These are phyloP conservation scores for Baorangia bicolor DNA, from an alignment of 768 basidiomycete genomes.

Conservation along the genomic window DNA sequence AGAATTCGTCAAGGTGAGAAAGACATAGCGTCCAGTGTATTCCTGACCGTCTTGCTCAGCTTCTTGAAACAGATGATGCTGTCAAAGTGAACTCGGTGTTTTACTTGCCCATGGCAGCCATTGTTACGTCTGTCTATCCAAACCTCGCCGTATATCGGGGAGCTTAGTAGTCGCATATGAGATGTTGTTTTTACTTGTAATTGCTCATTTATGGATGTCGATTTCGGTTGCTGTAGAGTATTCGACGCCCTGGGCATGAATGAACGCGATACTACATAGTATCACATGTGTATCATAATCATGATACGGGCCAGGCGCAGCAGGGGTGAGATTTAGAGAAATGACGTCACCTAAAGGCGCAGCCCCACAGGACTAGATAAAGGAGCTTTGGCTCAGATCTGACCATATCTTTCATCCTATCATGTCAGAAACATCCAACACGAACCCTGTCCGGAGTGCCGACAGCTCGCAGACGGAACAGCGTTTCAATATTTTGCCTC, in stretches of 20 bases:
- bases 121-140: constrained; percentile 2
- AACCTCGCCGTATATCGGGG: not conserved
- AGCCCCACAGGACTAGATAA: constrained; percentile 2
- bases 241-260: not conserved
- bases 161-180: not conserved
- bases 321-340: not conserved
- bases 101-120: constrained; percentile 17
- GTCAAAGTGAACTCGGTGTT: constrained; percentile 48
- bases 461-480: constrained; percentile 32
- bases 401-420: too few species aligned
- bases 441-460: not conserved
- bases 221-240: not conserved
- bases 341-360: constrained; percentile 20
- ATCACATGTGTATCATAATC: too few species aligned
- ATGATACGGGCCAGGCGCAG: too few species aligned
- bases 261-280: not conserved
- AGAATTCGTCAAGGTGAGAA: constrained; percentile 76
- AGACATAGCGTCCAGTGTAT: not conserved
- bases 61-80: constrained; percentile 62
- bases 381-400: too few species aligned
- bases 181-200: constrained; percentile 8
- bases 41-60: constrained; percentile 9
- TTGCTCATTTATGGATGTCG: constrained; percentile 1
- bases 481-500: constrained; percentile 53
- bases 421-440: constrained; percentile 20